These are phyloP conservation scores for Fusarium circinatum DNA, from an alignment of 2,329 filamentous ascomycete species.

Conservation along the genomic window DNA sequence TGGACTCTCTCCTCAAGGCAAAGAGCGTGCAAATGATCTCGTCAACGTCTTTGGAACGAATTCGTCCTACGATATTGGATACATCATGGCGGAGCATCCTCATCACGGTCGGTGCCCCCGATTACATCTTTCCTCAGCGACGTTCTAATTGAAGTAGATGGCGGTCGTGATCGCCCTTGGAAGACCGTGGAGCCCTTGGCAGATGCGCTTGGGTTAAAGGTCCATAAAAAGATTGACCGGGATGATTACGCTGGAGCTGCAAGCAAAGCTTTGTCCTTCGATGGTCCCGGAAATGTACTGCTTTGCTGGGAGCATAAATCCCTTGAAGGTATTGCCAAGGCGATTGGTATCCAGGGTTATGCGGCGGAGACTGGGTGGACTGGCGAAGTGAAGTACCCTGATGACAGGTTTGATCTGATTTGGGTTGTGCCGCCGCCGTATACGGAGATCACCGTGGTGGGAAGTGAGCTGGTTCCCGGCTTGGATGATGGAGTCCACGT, in stretches of 20 bases:
- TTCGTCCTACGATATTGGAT: not conserved
- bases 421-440: not conserved
- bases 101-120: rapidly evolving
- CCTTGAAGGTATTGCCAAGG: not conserved
- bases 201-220: not conserved
- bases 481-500: not conserved
- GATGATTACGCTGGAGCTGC: not conserved
- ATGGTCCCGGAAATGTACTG: not conserved
- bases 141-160: not conserved
- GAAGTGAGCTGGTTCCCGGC: not conserved
- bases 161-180: not conserved
- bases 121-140: rapidly evolving
- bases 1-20: not conserved
- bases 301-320: not conserved
- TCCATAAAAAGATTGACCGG: not conserved
- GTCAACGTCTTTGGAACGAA: not conserved
- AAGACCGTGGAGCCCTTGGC: not conserved
- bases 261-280: not conserved
- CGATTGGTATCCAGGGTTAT: not conserved
- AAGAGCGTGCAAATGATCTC: not conserved
- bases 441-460: not conserved
- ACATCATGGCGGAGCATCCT: not conserved
- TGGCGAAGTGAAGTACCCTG: not conserved
- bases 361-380: not conserved
- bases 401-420: not conserved